Conservation (phyloP, 805 yeast genomes). For the Limtongozyma cylindracea region DNA sequence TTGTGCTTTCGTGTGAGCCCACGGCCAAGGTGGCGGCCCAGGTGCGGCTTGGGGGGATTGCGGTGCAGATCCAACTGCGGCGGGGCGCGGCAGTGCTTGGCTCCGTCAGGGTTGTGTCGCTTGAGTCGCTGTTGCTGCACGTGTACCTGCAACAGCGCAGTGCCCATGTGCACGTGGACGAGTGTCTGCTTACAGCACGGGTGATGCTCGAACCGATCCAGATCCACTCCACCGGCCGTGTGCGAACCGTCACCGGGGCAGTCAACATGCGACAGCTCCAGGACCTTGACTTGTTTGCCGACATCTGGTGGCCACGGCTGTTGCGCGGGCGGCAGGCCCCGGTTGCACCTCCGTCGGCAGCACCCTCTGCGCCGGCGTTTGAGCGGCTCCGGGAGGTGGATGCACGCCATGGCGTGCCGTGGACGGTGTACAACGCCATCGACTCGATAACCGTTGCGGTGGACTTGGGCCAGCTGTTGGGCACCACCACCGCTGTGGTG, state of each 20-base stretch:
- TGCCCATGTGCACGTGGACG: constrained; percentile 31
- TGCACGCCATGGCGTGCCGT: not conserved
- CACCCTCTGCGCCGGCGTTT: not conserved
- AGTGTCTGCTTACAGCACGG: too few species aligned
- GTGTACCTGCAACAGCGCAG: constrained; percentile 76
- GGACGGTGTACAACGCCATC: constrained; percentile 8
- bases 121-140: constrained; percentile 72
- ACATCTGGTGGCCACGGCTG: constrained; percentile 45
- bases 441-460: constrained; percentile 27
- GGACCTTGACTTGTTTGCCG: constrained; percentile 59
- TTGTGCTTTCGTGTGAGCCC: constrained; percentile 78
- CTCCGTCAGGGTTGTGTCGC: constrained; percentile 7
- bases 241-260: constrained; percentile 31
- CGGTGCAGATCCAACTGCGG: constrained; percentile 26
- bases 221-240: constrained; percentile 20
- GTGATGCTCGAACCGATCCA: too few species aligned
- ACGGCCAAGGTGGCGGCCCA: constrained; percentile 80
- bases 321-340: not conserved
- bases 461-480: constrained; percentile 71
- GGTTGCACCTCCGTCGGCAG: not conserved
- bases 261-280: constrained; percentile 69
- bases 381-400: not conserved
- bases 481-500: constrained; percentile 26
- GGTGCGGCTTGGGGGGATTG: constrained; percentile 47
- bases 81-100: constrained; percentile 1